Evolutionary conservation across 2,329 filamentous ascomycete genomes (phyloP).

Genomic region (Thielaviopsis cerberus): DNA sequence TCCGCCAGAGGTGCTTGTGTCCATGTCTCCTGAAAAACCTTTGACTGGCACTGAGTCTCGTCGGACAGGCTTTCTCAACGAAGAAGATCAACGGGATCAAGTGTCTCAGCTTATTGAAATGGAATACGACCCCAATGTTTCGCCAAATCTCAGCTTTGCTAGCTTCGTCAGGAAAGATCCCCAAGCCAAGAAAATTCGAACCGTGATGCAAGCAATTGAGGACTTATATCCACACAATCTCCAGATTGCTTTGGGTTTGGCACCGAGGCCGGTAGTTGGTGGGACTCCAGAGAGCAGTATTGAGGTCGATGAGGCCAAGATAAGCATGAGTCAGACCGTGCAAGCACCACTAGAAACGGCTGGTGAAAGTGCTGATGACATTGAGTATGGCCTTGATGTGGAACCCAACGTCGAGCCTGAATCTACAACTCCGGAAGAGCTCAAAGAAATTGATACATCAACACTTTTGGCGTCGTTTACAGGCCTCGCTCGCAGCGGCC

Average conservation of each 20-base stretch:
- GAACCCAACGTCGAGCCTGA: neutral
- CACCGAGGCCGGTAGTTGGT: slow-evolving; percentile 16
- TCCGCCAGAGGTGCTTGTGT: slow-evolving; percentile 59
- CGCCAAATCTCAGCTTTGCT: slow-evolving; percentile 36
- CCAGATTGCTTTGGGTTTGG: slow-evolving; percentile 25
- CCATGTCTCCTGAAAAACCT: slow-evolving; percentile 71
- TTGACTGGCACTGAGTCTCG: neutral
- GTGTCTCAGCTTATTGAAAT: slow-evolving; percentile 43
- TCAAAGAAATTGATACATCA: neutral
- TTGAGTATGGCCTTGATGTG: neutral
- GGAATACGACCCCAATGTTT: slow-evolving; percentile 36
- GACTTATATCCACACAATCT: slow-evolving; percentile 64
- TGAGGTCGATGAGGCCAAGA: slow-evolving; percentile 46
- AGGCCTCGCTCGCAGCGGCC: slow-evolving; percentile 26
- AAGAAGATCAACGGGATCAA: slow-evolving; percentile 58
- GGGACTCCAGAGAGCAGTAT: slow-evolving; percentile 27
- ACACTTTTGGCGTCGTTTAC: slow-evolving; percentile 6
- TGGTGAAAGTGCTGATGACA: neutral
- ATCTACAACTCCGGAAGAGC: neutral
- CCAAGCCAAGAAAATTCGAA: slow-evolving; percentile 46
- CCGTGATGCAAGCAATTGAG: slow-evolving; percentile 64
- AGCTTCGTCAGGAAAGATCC: slow-evolving; percentile 39
- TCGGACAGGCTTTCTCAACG: slow-evolving; percentile 73
- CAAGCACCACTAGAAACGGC: neutral
- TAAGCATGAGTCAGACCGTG: slow-evolving; percentile 16